These are phyloP conservation scores for Chamaecyparis obtusa DNA, from an alignment of 75 land plant genomes.

Conservation along the genomic window DNA sequence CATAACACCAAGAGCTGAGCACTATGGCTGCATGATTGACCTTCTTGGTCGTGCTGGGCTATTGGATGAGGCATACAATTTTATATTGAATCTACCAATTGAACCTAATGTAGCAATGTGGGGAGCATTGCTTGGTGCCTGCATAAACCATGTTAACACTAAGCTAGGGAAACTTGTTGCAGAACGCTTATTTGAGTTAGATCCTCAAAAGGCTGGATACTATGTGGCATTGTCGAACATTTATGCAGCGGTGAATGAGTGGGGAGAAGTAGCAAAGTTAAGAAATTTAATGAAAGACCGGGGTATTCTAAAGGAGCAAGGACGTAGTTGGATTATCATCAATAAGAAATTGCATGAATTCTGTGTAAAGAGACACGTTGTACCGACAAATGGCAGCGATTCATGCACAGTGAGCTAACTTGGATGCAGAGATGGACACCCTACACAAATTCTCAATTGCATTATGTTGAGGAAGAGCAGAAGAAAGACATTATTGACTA, in stretches of 20 bases:
- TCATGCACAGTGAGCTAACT: neutral
- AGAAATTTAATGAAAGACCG: slow-evolving; percentile 19
- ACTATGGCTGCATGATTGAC: slow-evolving; percentile 37
- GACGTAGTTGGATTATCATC: slow-evolving; percentile 19
- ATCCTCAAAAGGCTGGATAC: slow-evolving; percentile 30
- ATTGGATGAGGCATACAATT: slow-evolving; percentile 26
- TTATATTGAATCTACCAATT: slow-evolving; percentile 9
- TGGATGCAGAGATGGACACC: neutral
- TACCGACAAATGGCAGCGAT: neutral
- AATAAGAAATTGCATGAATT: slow-evolving; percentile 9
- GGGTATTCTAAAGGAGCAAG: slow-evolving; percentile 26
- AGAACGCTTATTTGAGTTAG: slow-evolving; percentile 26
- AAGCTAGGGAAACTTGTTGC: slow-evolving; percentile 27
- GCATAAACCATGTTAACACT: slow-evolving; percentile 26
- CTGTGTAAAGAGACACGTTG: neutral
- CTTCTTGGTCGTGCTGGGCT: slow-evolving; percentile 42
- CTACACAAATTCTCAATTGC: neutral
- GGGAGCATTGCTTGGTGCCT: slow-evolving; percentile 44
- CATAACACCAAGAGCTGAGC: slow-evolving; percentile 25
- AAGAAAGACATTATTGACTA: neutral
- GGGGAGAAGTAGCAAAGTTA: slow-evolving; percentile 22
- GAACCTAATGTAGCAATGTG: slow-evolving; percentile 17
- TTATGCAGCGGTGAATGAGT: slow-evolving; percentile 30
- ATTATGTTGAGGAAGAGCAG: slow-evolving; percentile 4
- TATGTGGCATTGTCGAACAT: slow-evolving; percentile 33